A percentile compares a stretch with the other conserved stretches of the same genome.
phyloP scores from a whole-genome alignment of 2,329 filamentous ascomycete species.

The Phialophora chinensis region DNA sequence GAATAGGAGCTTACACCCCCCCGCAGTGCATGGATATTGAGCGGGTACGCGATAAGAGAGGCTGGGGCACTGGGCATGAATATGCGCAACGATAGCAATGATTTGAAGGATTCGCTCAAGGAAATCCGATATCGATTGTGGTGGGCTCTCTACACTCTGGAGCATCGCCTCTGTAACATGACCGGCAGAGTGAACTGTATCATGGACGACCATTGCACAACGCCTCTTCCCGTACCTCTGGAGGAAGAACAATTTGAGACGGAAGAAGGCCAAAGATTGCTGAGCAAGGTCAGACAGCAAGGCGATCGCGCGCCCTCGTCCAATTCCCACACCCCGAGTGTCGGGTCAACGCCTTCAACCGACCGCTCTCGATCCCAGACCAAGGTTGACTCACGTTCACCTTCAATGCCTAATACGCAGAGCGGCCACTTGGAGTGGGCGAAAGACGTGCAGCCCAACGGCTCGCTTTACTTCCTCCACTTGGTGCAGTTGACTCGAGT shows the following conservation, averaged over 20 bases:
- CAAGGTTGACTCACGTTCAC: constrained; percentile 35
- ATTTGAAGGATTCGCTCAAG: constrained; percentile 49
- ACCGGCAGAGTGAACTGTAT: constrained; percentile 54
- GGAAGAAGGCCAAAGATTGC: constrained; percentile 43
- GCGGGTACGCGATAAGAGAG: constrained; percentile 51
- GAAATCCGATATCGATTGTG: constrained; percentile 54
- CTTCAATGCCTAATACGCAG: constrained; percentile 25
- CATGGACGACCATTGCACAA: constrained; percentile 51
- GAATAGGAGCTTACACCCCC: constrained; percentile 11
- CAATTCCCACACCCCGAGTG: constrained; percentile 36
- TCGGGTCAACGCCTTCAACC: constrained; percentile 29
- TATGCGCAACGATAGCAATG: constrained; percentile 50
- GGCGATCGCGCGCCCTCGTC: constrained; percentile 39
- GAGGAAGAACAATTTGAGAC: constrained; percentile 49
- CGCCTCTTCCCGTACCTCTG: constrained; percentile 50
- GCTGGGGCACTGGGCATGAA: constrained; percentile 53
- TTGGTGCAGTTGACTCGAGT: constrained; percentile 47
- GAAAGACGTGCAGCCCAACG: constrained; percentile 46
- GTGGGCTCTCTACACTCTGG: constrained; percentile 54
- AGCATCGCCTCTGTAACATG: constrained; percentile 54
- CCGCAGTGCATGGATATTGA: constrained; percentile 51
- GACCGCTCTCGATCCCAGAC: constrained; percentile 31
- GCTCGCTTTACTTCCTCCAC: constrained; percentile 49
- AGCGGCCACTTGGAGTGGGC: constrained; percentile 38
- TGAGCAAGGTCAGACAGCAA: constrained; percentile 45